phyloP scores from a whole-genome alignment of 2,329 filamentous ascomycete species.

The Calonectria pteridis region DNA sequence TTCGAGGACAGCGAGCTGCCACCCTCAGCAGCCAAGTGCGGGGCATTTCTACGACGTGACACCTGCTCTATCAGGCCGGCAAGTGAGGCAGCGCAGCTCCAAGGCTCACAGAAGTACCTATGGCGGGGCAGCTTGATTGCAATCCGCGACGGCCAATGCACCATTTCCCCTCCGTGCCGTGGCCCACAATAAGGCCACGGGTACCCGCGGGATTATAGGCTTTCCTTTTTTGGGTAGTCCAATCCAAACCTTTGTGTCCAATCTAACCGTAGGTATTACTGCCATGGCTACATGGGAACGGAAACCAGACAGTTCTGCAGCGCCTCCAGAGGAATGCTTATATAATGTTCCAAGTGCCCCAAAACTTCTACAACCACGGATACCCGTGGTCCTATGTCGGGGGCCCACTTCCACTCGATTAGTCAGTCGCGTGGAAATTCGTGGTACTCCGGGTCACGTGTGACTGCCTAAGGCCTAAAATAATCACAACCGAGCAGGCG shows the following conservation, averaged over 20 bases:
- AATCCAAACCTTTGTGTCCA: neutral
- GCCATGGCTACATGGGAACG: neutral
- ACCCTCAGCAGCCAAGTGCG: slow-evolving; percentile 56
- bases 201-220: neutral
- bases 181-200: neutral
- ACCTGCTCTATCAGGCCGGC: slow-evolving; percentile 43
- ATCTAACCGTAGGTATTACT: neutral
- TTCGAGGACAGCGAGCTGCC: slow-evolving; percentile 43
- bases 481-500: neutral
- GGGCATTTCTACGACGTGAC: slow-evolving; percentile 55
- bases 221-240: neutral
- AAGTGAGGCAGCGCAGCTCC: slow-evolving; percentile 38
- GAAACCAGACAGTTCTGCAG: neutral
- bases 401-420: neutral
- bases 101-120: slow-evolving; percentile 33
- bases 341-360: neutral
- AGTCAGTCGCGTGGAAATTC: neutral
- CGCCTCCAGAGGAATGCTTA: neutral
- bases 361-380: neutral
- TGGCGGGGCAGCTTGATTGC: slow-evolving; percentile 44
- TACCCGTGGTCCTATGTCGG: neutral
- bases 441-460: neutral
- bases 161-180: slow-evolving; percentile 8
- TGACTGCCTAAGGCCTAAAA: neutral
- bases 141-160: slow-evolving; percentile 48